Evolutionary conservation across 2,329 filamentous ascomycete genomes (phyloP).

Genomic region (Eurotiales sp.): DNA sequence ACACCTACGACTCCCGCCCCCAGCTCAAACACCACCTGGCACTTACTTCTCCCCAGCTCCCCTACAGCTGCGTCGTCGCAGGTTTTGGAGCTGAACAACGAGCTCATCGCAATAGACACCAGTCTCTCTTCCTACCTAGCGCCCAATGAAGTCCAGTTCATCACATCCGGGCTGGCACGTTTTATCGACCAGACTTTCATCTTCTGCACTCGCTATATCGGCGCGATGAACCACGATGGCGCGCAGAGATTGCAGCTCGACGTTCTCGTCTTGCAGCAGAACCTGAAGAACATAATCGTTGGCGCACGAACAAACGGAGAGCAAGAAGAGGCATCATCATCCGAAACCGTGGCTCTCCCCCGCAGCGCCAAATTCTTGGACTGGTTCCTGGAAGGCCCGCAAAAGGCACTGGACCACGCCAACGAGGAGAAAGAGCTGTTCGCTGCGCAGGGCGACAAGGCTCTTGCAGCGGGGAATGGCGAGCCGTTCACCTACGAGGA

Average conservation of each 20-base stretch:
- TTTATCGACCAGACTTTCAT: constrained; percentile 80
- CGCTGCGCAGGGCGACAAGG: constrained; percentile 31
- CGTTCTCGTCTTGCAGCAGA: constrained; percentile 91
- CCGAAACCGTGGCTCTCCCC: constrained; percentile 39
- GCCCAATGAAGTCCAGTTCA: constrained; percentile 66
- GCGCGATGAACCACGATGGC: constrained; percentile 79
- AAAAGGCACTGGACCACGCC: constrained; percentile 42
- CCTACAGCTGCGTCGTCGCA: constrained; percentile 53
- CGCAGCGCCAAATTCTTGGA: constrained; percentile 45
- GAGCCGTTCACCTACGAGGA: constrained; percentile 46
- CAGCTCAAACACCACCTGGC: constrained; percentile 68
- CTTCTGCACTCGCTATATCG: constrained; percentile 64
- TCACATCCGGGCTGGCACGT: constrained; percentile 70
- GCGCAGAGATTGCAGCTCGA: constrained; percentile 89
- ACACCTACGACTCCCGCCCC: constrained; percentile 49
- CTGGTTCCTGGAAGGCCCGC: constrained; percentile 46
- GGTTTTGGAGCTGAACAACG: constrained; percentile 77
- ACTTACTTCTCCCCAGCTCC: constrained; percentile 39
- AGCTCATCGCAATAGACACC: constrained; percentile 84
- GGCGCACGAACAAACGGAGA: constrained; percentile 16
- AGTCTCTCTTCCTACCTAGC: constrained; percentile 71
- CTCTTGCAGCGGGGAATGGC: constrained; percentile 35
- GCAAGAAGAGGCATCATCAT: constrained; percentile 17
- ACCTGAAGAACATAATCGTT: constrained; percentile 82
- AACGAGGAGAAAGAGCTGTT: constrained; percentile 42